Evolutionary conservation across 2,329 filamentous ascomycete species (phyloP).

Genomic region (Penicillium sp.): DNA sequence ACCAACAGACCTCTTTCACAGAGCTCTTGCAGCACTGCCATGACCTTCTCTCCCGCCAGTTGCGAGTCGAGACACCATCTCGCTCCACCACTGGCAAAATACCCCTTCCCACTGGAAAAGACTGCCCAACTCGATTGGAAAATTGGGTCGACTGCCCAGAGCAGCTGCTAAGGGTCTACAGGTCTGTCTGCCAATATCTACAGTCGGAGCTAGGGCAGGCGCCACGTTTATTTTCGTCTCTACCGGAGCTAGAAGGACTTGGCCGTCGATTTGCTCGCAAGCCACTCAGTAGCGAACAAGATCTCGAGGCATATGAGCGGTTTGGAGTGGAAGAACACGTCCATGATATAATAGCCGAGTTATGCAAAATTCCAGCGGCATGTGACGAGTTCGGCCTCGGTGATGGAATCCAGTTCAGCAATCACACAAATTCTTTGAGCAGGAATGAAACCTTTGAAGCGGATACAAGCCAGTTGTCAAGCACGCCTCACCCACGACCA

Average conservation of each 20-base stretch:
- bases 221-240: not conserved
- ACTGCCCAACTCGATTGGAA: not conserved
- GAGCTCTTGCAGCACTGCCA: not conserved
- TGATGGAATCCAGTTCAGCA: conserved; percentile 12
- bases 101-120: not conserved
- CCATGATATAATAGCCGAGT: conserved; percentile 21
- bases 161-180: not conserved
- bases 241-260: not conserved
- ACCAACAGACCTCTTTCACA: not conserved
- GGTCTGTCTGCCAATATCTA: not conserved
- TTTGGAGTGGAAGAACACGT: not conserved
- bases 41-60: not conserved
- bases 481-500: not conserved
- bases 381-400: conserved; percentile 18
- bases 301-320: not conserved
- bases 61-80: not conserved
- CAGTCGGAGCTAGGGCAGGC: not conserved
- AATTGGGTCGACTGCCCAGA: not conserved
- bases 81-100: not conserved
- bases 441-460: not conserved
- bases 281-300: not conserved
- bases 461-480: no score
- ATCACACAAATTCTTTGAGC: conserved; percentile 6
- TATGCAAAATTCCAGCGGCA: conserved; percentile 23
- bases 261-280: not conserved